Evolutionary conservation across 2,329 filamentous ascomycete genomes (phyloP).

Genomic region (Penicillium brasilianum): DNA sequence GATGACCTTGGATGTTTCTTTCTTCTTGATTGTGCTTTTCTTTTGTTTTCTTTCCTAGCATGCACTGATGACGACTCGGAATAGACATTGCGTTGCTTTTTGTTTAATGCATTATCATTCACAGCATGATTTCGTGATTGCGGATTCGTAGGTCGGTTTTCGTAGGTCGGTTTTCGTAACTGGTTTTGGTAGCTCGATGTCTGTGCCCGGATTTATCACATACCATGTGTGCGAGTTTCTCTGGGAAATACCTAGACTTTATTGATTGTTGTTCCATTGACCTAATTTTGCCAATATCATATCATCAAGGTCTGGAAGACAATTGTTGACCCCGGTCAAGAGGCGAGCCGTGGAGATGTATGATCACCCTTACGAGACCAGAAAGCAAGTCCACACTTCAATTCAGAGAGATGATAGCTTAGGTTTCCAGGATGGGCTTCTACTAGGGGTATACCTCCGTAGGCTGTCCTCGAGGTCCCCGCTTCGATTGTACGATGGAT

Average conservation of each 20-base stretch:
- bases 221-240: not conserved
- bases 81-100: slow-evolving; percentile 33
- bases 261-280: no score
- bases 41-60: slow-evolving; percentile 25
- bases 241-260: not conserved
- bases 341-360: no score
- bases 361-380: no score
- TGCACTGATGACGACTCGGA: slow-evolving; percentile 33
- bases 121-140: slow-evolving; percentile 8
- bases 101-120: slow-evolving; percentile 30
- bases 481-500: not conserved
- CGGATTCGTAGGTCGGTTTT: not conserved
- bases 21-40: slow-evolving; percentile 7
- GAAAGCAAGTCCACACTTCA: no score
- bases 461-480: not conserved
- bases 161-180: not conserved
- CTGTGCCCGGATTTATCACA: not conserved
- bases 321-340: no score
- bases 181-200: not conserved
- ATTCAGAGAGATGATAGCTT: no score
- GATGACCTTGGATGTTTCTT: slow-evolving; percentile 10
- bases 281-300: no score
- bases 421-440: no score
- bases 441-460: not conserved
- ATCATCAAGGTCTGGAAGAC: no score